Evolutionary conservation across 768 basidiomycete genomes (phyloP), one percentile per base, ranked within the genome.

Genomic region (Tubosaeta sp.): DNA sequence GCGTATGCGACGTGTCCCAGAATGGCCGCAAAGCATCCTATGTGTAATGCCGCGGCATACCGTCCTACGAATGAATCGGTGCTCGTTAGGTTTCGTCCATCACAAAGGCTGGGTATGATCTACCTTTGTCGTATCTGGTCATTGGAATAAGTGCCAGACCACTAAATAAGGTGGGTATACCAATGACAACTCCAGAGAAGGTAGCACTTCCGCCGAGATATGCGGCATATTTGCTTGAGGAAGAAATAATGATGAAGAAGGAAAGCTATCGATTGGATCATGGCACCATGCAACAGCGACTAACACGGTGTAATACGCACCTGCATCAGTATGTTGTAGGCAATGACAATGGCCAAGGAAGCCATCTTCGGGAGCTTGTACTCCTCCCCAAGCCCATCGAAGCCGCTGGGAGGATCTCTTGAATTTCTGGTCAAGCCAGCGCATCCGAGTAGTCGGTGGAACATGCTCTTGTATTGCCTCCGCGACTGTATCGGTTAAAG

Each of bases 211-310:
- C 86, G 21, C 84, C 84, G 7, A 87, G 70, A 55, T 78, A 71
- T 52, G 79, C 73, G 0, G 83, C 80, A 59, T 87, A 86, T 45
- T 73, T 71, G 58, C 78, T 80, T 1, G 83, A 80, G 1, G 85
- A 84, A 3, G 85, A 82, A 4, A 87, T 80, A 36, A 85, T 73
- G 50, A 86, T 78, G 64, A 85, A 87, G 68, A 87, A 87, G 0
- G 82, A 79, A 5, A 83, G 61, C 86, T 86, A 48, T 27, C 2
- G 30, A 36, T 48, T 24, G 13, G 14, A n/a, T 19, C 24, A 43
- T 35, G 22, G 6, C 35, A 4, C 21, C n/a, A 34, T 29, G 21
- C 6, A 27, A 27, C 11, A n/a, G n/a, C n/a, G n/a, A 9, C 16
- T 16, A 5, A 13, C 14, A 35, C 3, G 9, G 27, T 2, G 22